A percentile compares a stretch with the other conserved stretches of the same genome.
These are phyloP conservation scores for Globisporangium parvum DNA, from an alignment of 352 stramenopile species.

Conservation along the genomic window DNA sequence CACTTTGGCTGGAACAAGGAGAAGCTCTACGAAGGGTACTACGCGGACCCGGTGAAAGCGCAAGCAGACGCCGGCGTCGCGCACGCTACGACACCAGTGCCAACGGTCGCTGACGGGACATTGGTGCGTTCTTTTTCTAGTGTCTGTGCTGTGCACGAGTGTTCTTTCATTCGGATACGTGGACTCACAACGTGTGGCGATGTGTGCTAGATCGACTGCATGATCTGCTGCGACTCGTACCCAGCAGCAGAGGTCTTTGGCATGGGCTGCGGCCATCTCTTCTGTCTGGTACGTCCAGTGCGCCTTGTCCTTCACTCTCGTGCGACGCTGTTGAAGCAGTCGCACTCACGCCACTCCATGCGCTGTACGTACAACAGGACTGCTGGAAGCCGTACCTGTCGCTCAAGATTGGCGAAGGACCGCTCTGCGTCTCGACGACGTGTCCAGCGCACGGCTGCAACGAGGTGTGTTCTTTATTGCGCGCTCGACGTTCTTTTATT, in stretches of 20 bases:
- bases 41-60: slow-evolving; percentile 55
- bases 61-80: slow-evolving; percentile 51
- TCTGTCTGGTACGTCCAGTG: slow-evolving; percentile 84
- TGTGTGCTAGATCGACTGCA: slow-evolving; percentile 55
- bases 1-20: slow-evolving; percentile 89
- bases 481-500: neutral
- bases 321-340: neutral
- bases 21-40: slow-evolving; percentile 86
- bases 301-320: neutral
- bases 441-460: slow-evolving; percentile 95
- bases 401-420: slow-evolving; percentile 89
- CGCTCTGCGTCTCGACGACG: slow-evolving; percentile 90
- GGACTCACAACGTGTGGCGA: neutral
- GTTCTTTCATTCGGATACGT: neutral
- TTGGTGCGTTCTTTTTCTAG: slow-evolving; percentile 27
- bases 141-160: neutral
- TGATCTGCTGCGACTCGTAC: slow-evolving; percentile 95
- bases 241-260: slow-evolving; percentile 62
- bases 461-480: slow-evolving; percentile 51
- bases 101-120: slow-evolving; percentile 27
- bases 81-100: slow-evolving; percentile 34
- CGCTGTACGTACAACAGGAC: slow-evolving; percentile 24
- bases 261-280: slow-evolving; percentile 97
- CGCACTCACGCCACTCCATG: no score
- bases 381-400: slow-evolving; percentile 85